Conservation (phyloP, 1,284 basidiomycete species). For the Xerocomus nothofagi region DNA sequence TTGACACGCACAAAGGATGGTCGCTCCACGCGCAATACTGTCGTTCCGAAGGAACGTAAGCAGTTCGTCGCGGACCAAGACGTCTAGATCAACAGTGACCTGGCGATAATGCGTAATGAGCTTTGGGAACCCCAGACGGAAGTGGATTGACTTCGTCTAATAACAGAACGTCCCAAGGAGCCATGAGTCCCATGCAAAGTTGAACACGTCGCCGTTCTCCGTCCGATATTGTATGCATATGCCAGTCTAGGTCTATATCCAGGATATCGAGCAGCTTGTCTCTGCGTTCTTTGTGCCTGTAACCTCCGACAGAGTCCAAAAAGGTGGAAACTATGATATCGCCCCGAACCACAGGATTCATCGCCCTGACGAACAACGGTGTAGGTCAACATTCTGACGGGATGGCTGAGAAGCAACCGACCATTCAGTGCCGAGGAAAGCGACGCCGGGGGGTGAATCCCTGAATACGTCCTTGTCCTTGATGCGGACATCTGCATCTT, state of each 20-base stretch:
- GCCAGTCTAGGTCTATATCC: constrained; percentile 93
- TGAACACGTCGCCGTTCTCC: constrained; percentile 94
- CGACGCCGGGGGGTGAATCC: constrained; percentile 70
- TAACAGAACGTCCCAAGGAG: constrained; percentile 89
- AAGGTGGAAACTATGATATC: constrained; percentile 91
- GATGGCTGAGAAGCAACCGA: constrained; percentile 34
- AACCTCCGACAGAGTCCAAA: constrained; percentile 93
- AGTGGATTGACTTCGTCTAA: constrained; percentile 77
- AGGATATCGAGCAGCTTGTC: constrained; percentile 88
- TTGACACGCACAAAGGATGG: constrained; percentile 79
- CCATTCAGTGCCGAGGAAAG: constrained; percentile 94
- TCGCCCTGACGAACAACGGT: constrained; percentile 60
- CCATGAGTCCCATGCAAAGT: constrained; percentile 96
- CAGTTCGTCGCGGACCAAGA: constrained; percentile 90
- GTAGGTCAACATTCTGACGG: background rate
- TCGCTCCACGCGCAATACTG: constrained; percentile 79
- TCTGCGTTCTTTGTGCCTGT: constrained; percentile 87
- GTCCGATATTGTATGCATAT: constrained; percentile 92
- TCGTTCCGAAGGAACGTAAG: constrained; percentile 87
- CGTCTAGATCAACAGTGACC: constrained; percentile 99
- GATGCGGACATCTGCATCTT: constrained; percentile 67
- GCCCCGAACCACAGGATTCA: constrained; percentile 93
- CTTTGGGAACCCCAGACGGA: constrained; percentile 1
- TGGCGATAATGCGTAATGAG: constrained; percentile 29
- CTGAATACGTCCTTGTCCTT: constrained; percentile 86